phyloP scores from a whole-genome alignment of 345 rosid species.

The Turnera subulata region DNA sequence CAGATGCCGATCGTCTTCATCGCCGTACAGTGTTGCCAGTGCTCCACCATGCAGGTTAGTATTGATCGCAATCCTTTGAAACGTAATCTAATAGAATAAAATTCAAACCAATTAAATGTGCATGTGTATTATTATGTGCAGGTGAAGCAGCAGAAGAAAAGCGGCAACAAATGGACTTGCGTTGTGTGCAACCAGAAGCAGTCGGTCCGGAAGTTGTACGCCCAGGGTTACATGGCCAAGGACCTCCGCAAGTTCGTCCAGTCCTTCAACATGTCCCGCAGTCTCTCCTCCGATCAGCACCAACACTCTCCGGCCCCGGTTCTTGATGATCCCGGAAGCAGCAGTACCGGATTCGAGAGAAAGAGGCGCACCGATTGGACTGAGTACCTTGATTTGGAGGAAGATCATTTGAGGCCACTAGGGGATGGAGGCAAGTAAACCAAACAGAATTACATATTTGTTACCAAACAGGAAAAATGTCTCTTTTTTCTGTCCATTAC shows the following conservation, averaged over 20 bases:
- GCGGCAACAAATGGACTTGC: slow-evolving; percentile 69
- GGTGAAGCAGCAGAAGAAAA: slow-evolving; percentile 88
- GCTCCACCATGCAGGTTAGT: slow-evolving; percentile 97
- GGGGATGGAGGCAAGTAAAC: slow-evolving; percentile 28
- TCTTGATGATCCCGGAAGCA: not conserved
- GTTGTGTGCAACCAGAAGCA: slow-evolving; percentile 83
- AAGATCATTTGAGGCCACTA: slow-evolving; percentile 1
- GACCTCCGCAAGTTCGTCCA: slow-evolving; percentile 76
- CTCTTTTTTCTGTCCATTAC: too few relatives aligned
- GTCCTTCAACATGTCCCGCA: slow-evolving; percentile 72
- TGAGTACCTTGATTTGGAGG: slow-evolving; percentile 44
- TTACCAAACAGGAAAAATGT: too few relatives aligned
- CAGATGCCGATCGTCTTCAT: slow-evolving; percentile 45
- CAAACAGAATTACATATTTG: not conserved
- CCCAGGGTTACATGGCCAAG: slow-evolving; percentile 60
- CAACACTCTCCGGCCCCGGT: not conserved
- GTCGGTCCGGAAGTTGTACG: slow-evolving; percentile 59
- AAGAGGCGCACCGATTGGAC: slow-evolving; percentile 61
- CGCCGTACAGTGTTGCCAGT: slow-evolving; percentile 77
- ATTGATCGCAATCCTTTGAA: too few relatives aligned
- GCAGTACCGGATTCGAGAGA: slow-evolving; percentile 3
- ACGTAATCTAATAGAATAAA: not conserved
- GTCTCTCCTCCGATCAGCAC: slow-evolving; percentile 23
- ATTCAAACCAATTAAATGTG: too few relatives aligned
- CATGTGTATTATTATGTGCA: slow-evolving; percentile 18